These are phyloP conservation scores for Sideroxylon spinosum DNA, from an alignment of 179 eudicot genomes.

Conservation along the genomic window DNA sequence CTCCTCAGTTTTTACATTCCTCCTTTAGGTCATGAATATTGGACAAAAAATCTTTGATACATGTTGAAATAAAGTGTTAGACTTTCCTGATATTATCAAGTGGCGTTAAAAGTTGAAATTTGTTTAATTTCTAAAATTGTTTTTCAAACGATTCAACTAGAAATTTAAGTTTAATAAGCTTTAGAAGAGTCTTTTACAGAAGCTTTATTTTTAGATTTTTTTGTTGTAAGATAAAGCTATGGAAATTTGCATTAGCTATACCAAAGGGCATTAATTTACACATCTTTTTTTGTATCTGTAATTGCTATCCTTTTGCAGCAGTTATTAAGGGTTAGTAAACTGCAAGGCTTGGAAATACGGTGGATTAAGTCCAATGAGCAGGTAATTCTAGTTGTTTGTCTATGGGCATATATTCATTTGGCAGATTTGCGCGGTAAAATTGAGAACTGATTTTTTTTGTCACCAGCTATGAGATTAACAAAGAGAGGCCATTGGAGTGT, in stretches of 20 bases:
- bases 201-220: neutral
- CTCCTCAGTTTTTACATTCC: neutral
- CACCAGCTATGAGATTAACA: no score
- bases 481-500: no score
- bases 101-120: conserved; percentile 1
- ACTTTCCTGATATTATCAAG: neutral
- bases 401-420: neutral
- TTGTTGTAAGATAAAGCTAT: neutral
- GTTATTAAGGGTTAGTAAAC: conserved; percentile 49
- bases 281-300: neutral
- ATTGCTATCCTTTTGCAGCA: conserved; percentile 39
- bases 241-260: neutral
- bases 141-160: neutral
- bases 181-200: neutral
- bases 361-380: conserved; percentile 64
- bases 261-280: no score
- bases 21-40: no score
- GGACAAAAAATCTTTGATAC: no score
- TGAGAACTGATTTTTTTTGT: neutral
- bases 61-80: neutral
- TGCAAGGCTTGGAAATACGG: conserved; percentile 51
- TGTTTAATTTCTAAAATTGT: neutral
- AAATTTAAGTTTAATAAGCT: neutral
- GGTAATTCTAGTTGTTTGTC: conserved; percentile 37
- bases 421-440: neutral